Conservation (phyloP, 2,329 filamentous ascomycete genomes). For the Cercospora zeae-maydis region DNA sequence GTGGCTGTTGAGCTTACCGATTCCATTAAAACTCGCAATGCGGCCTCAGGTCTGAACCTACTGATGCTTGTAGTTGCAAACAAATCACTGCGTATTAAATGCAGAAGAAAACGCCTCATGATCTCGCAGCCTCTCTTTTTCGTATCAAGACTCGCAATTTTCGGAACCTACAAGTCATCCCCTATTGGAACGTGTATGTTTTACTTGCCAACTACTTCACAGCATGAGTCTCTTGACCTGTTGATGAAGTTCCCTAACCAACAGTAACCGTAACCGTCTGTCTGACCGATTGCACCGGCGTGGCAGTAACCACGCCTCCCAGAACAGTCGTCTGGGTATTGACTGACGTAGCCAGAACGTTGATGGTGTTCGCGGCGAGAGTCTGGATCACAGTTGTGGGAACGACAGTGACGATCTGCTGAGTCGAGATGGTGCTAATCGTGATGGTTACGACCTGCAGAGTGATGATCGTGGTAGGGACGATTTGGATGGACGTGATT, state of each 20-base stretch:
- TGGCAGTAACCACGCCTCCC: not conserved
- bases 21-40: too few species aligned
- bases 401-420: not conserved
- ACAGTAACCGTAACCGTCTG: not conserved
- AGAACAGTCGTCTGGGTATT: not conserved
- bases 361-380: not conserved
- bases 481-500: constrained; percentile 1
- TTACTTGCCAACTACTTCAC: too few species aligned
- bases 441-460: not conserved
- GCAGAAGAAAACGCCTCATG: too few species aligned
- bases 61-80: too few species aligned
- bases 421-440: not conserved
- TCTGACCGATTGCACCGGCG: not conserved
- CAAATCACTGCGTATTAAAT: too few species aligned
- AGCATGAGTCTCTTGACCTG: too few species aligned
- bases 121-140: too few species aligned
- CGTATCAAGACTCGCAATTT: too few species aligned
- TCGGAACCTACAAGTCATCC: too few species aligned
- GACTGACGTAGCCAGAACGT: not conserved
- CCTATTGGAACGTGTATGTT: too few species aligned
- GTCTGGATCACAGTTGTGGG: constrained; percentile 1
- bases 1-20: too few species aligned
- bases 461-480: not conserved
- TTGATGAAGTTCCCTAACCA: not conserved
- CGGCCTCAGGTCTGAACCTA: too few species aligned